A percentile compares a stretch with the other conserved stretches of the same genome.
phyloP scores from a whole-genome alignment of 1,284 basidiomycete species.

The Sanghuangporus weigelae region DNA sequence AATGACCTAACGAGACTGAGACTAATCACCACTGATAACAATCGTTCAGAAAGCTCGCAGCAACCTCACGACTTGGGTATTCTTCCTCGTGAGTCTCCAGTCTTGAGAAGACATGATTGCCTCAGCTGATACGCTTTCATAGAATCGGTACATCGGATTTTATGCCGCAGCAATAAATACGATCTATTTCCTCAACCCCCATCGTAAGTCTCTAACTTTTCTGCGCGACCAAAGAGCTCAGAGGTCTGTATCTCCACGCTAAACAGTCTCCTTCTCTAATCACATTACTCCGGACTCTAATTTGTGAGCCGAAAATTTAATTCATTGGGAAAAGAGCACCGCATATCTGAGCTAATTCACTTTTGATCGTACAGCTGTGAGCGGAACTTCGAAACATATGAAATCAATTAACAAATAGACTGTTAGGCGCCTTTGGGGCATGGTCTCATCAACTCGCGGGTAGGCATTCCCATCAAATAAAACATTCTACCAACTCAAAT shows the following conservation, averaged over 20 bases:
- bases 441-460: slow-evolving; percentile 7
- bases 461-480: background rate
- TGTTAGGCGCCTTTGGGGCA: background rate
- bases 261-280: background rate
- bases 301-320: background rate
- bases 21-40: background rate
- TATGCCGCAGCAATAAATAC: background rate
- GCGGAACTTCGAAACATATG: background rate
- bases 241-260: background rate
- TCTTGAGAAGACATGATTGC: too few species aligned
- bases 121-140: background rate
- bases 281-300: background rate
- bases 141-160: slow-evolving; percentile 9
- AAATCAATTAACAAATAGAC: background rate
- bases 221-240: background rate
- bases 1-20: background rate
- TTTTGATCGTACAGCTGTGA: background rate
- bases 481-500: background rate
- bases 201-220: background rate
- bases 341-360: background rate
- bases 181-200: background rate
- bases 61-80: background rate
- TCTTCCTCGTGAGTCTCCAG: background rate
- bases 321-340: background rate
- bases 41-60: background rate